A percentile compares a stretch with the other conserved stretches of the same genome.
Conservation (phyloP, 2,329 filamentous ascomycete species). For the Lachnellula willkommii region DNA sequence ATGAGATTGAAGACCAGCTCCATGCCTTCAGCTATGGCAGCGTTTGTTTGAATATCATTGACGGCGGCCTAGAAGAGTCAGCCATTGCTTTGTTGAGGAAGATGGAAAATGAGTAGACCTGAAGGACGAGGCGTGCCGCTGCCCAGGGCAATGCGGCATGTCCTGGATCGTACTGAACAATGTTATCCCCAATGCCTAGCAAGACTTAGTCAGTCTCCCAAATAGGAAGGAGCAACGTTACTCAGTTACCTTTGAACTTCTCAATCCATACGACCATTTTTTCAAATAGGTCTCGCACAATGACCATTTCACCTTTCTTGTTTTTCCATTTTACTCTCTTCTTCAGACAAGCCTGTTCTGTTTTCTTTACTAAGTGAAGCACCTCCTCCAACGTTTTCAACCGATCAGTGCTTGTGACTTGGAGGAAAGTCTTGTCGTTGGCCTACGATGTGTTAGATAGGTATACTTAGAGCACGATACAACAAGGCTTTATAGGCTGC, state of each 20-base stretch:
- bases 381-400: too few relatives aligned
- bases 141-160: constrained; percentile 18
- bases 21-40: constrained; percentile 3
- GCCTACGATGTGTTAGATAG: too few relatives aligned
- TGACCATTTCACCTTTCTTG: neutral
- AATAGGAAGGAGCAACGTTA: too few relatives aligned
- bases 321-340: too few relatives aligned
- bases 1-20: constrained; percentile 6
- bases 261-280: constrained; percentile 3
- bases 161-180: constrained; percentile 12
- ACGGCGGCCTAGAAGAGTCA: neutral
- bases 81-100: neutral
- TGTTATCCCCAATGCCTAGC: constrained; percentile 5
- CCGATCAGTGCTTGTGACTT: too few relatives aligned
- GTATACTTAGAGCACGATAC: too few relatives aligned
- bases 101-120: neutral
- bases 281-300: constrained; percentile 1
- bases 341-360: too few relatives aligned
- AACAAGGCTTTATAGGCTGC: too few relatives aligned
- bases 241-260: neutral
- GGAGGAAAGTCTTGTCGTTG: too few relatives aligned
- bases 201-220: too few relatives aligned
- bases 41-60: constrained; percentile 5
- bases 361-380: too few relatives aligned
- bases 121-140: constrained; percentile 8